Base-by-base conservation (phyloP, 1,284 basidiomycete genomes). In the Fomitopsis pinicola region DNA sequence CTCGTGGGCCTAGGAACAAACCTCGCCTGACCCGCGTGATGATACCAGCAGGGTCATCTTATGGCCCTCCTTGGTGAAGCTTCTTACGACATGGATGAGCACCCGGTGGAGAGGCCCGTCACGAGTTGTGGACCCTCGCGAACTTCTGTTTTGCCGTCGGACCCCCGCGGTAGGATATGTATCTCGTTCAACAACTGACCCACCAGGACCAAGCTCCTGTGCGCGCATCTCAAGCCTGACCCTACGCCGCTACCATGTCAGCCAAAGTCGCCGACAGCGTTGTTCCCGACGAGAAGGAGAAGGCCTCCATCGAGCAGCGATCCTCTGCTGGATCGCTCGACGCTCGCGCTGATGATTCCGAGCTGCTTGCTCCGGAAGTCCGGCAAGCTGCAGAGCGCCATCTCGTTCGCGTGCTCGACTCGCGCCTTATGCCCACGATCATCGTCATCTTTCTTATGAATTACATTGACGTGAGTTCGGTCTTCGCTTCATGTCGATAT, bases 381-480 rank as follows among this genome's bases (percentile, higher is more conserved):
- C n/a, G 57, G 26, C 14, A 38, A 35, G 33, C 57, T 15, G 57
- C 57, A 26, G 57, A 59, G 48, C 33, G 48, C 9, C 45, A 19
- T 3, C 57, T 59, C 12, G 57, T 59, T 17, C 57, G 57, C 48
- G 33, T 38, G 9, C 76, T 89, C 52, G 87, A 89, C 64, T 72
- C 72, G 61, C 76, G 87, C 46, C 71, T 89, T 1, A 68, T 89
- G 62, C 85, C 86, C 0, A 85, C 82, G 0, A 82, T 89, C 59
- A 78, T 84, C 45, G 48, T 86, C 35, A 84, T 89, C 59, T 88
- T 79, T 66, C 77, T 89, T 60, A 82, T 88, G 82, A 89, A 89
- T 66, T 88, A 86, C 64, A 87, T 88, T 58, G 85, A 88, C 67
- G 86, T 87, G 62, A 61, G 80, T 74, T 4, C 15, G 12, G 35